phyloP scores from a whole-genome alignment of 148 eudicot genomes.

The Cornus kousa region DNA sequence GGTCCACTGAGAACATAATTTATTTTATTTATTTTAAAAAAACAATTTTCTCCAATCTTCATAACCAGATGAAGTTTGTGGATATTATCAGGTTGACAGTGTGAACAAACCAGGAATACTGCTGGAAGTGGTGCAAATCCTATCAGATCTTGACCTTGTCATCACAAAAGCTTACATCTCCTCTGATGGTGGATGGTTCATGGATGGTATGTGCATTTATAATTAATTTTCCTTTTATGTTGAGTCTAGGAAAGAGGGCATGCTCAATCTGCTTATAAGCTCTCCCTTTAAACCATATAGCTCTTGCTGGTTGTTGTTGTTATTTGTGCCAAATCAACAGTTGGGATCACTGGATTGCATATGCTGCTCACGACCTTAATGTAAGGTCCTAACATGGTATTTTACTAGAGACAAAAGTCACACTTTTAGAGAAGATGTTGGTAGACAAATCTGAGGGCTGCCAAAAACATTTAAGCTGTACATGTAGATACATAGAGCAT shows the following conservation, averaged over 20 bases:
- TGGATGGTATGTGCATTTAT: conserved; percentile 62
- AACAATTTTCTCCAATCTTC: not conserved
- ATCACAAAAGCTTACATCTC: conserved; percentile 91
- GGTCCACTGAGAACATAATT: not conserved
- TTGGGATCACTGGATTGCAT: not conserved
- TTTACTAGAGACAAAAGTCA: not conserved
- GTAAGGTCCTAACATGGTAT: not conserved
- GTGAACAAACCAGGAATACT: conserved; percentile 83
- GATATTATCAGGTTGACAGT: conserved; percentile 67
- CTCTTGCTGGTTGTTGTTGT: not conserved
- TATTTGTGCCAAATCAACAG: not conserved
- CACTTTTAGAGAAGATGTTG: not conserved
- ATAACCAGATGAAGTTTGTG: conserved; percentile 8
- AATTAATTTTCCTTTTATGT: not conserved
- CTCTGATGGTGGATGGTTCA: conserved; percentile 95
- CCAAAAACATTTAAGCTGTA: not conserved
- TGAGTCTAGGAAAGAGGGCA: conserved; percentile 6
- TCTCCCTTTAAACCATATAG: not conserved
- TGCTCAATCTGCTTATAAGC: not conserved
- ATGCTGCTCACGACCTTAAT: not conserved
- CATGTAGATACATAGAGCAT: not conserved
- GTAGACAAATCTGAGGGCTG: not conserved
- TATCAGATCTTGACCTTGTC: conserved; percentile 70
- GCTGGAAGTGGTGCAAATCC: conserved; percentile 80
- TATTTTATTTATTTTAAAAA: not conserved